These are phyloP conservation scores for Globisporangium heterothallicum DNA, from an alignment of 352 stramenopile genomes.

Conservation along the genomic window DNA sequence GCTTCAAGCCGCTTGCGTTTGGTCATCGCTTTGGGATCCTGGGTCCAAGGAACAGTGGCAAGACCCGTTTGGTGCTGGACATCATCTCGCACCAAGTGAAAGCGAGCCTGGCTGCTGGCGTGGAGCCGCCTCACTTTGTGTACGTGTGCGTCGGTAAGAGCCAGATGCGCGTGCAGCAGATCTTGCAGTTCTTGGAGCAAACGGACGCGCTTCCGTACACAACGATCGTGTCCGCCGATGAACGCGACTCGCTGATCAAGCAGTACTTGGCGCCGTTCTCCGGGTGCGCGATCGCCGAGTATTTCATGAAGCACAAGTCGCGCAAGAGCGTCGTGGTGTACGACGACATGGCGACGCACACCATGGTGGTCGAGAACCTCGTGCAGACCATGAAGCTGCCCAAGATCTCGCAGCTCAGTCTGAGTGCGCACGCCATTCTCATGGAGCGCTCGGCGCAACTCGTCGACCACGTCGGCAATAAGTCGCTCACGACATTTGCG, in stretches of 20 bases:
- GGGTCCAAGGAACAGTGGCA: slow-evolving; percentile 62
- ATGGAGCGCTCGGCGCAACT: slow-evolving; percentile 80
- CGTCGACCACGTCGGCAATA: slow-evolving; percentile 22
- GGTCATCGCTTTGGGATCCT: slow-evolving; percentile 66
- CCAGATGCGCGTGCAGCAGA: slow-evolving; percentile 49
- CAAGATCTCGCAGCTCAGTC: slow-evolving; percentile 48
- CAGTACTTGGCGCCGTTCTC: slow-evolving; percentile 82
- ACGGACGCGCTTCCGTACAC: slow-evolving; percentile 40
- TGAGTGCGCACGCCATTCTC: slow-evolving; percentile 60
- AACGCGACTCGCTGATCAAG: slow-evolving; percentile 64
- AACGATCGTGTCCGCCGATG: slow-evolving; percentile 62
- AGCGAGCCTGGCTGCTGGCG: slow-evolving; percentile 15
- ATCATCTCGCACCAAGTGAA: slow-evolving; percentile 59
- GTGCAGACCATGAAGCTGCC: slow-evolving; percentile 67
- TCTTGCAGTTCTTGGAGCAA: slow-evolving; percentile 45
- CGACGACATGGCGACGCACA: slow-evolving; percentile 73
- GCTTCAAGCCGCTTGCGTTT: slow-evolving; percentile 65
- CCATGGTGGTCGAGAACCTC: slow-evolving; percentile 64
- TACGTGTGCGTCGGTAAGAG: slow-evolving; percentile 75
- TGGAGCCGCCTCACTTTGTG: slow-evolving; percentile 58
- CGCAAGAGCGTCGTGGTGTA: slow-evolving; percentile 68
- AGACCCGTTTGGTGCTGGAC: slow-evolving; percentile 63
- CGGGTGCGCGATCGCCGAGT: slow-evolving; percentile 68
- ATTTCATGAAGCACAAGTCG: slow-evolving; percentile 49
- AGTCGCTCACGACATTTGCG: slow-evolving; percentile 62